Evolutionary conservation across 495 filamentous ascomycete genomes (phyloP), one percentile per base, ranked within the genome.

Genomic region (Penicillium pulvis): DNA sequence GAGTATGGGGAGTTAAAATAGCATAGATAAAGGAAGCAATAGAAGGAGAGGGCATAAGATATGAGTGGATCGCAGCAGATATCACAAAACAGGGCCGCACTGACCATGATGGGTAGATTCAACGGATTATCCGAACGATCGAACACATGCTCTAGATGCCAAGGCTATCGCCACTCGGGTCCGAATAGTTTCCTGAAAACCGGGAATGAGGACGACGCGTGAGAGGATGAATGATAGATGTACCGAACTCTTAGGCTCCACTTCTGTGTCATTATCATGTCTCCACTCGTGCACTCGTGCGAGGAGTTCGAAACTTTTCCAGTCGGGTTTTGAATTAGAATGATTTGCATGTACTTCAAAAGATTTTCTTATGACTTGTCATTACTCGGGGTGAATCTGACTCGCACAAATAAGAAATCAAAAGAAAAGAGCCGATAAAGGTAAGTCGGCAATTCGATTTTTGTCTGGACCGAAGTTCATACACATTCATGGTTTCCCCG

Each of bases 171-270:
- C 28, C 12, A 31, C 48, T 23, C 44, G 44, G 44, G 24, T 4
- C 44, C 12, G 14, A 51, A 35, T 51, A 51, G 48, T 46, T 53
- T 47, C 33, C 42, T 23, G 47, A 44, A 46, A n/a, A 24, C 19
- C 28, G 53, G 44, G 44, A 56, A 45, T 17, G 39, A 17, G 39
- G 6, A 41, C 3, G 16, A 8, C 16, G n/a, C 17, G 4, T 41
- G 14, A 41, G 14, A n/a, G 39, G 39, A 3, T 41, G 16, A 17
- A 17, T n/a, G 14, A 3, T 6, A 41, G 39, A n/a, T n/a, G 39
- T 6, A 36, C 16, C 39, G 17, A 17, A 6, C 12, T 4, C 10
- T 4, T 1, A 36, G 1, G 10, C 12, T 14, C 33, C 33, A 36
- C 33, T 36, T 10, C 3, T 12, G 9, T 36, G 33, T 36, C 33